Percentiles rank a stretch among this genome's conserved stretches.
Evolutionary conservation across 208 protist genomes (phyloP).

Genomic region (Entamoeba dispar): DNA sequence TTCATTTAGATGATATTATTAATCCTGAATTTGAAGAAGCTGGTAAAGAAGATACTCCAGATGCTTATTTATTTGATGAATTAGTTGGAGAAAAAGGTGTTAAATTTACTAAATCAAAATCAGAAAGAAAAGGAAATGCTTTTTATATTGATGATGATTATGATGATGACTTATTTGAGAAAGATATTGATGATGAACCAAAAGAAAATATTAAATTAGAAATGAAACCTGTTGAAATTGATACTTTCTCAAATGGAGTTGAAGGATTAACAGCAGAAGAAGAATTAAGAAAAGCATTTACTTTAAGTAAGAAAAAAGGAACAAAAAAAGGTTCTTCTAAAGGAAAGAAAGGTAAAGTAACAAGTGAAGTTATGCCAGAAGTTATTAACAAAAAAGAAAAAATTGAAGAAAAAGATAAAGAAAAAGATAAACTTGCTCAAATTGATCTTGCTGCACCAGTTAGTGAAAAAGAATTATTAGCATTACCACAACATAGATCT

Average conservation of each 20-base stretch:
- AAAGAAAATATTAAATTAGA: neutral
- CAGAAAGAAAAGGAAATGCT: neutral
- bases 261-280: neutral
- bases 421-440: neutral
- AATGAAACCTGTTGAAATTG: neutral
- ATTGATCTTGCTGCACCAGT: neutral
- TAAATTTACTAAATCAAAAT: neutral
- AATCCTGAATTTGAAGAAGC: neutral
- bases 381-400: neutral
- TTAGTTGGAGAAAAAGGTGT: neutral
- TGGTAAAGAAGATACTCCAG: neutral
- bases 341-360: neutral
- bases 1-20: neutral
- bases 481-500: neutral
- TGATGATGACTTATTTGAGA: neutral
- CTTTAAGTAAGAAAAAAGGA: neutral
- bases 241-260: neutral
- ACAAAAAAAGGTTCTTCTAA: neutral
- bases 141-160: neutral
- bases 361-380: neutral
- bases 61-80: neutral
- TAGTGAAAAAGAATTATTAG: neutral
- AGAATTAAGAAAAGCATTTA: neutral
- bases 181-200: neutral
- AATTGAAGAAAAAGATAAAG: neutral